A percentile compares a stretch with the other conserved stretches of the same genome.
These are phyloP conservation scores for Rhodotorula sp. DNA, from an alignment of 1,284 basidiomycete species.

Conservation along the genomic window DNA sequence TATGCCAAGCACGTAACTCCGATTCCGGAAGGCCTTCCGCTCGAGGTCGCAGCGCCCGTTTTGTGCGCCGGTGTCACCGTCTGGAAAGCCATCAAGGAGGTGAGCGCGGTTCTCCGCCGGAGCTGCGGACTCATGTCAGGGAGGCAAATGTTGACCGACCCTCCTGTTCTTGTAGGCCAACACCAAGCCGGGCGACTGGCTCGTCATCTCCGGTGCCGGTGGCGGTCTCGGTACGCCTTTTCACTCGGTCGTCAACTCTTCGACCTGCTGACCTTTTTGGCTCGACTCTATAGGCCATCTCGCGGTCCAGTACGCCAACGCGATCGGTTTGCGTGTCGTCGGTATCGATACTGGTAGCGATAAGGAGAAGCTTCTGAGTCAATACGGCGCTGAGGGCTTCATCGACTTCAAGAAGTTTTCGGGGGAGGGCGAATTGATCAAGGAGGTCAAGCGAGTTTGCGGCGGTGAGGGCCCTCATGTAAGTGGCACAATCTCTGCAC, in stretches of 20 bases:
- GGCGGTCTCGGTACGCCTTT: slow-evolving; percentile 32
- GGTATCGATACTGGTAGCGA: slow-evolving; percentile 42
- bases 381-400: slow-evolving; percentile 37
- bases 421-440: slow-evolving; percentile 15
- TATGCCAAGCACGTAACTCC: slow-evolving; percentile 61
- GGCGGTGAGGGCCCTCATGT: slow-evolving; percentile 37
- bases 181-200: slow-evolving; percentile 26
- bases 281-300: slow-evolving; percentile 5
- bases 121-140: not conserved
- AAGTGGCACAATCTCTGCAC: not conserved
- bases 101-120: not conserved
- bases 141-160: not conserved
- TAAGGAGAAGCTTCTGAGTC: slow-evolving; percentile 35
- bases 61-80: slow-evolving; percentile 42
- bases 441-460: slow-evolving; percentile 35
- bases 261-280: not conserved
- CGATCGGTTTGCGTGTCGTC: slow-evolving; percentile 39
- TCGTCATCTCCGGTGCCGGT: slow-evolving; percentile 40
- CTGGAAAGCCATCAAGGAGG: slow-evolving; percentile 38
- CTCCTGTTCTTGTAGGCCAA: slow-evolving; percentile 9
- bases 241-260: not conserved
- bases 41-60: slow-evolving; percentile 27
- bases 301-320: slow-evolving; percentile 37
- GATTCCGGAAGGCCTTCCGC: slow-evolving; percentile 36
- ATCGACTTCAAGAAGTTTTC: slow-evolving; percentile 37